Evolutionary conservation across 2,329 filamentous ascomycete genomes (phyloP).

Genomic region (Talaromyces pinophilus): DNA sequence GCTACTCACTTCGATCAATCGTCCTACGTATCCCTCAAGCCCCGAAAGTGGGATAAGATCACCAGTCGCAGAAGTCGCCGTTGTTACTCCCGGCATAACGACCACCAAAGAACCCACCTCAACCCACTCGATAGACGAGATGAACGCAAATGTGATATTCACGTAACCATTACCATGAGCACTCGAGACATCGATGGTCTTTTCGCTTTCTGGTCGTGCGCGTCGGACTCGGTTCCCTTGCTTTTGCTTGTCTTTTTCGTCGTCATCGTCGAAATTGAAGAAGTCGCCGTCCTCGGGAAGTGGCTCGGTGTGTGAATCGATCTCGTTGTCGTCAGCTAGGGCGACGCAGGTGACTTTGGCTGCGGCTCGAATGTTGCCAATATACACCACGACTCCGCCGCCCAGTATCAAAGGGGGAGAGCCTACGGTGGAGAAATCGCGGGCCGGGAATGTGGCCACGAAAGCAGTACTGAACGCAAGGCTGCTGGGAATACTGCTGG

Average conservation of each 20-base stretch:
- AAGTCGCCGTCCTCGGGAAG: conserved; percentile 40
- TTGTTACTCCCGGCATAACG: conserved; percentile 60
- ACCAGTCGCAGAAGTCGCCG: conserved; percentile 50
- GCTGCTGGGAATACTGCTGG: conserved; percentile 24
- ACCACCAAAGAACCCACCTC: conserved; percentile 59
- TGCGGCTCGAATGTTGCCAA: conserved; percentile 80
- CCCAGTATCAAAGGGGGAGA: conserved; percentile 59
- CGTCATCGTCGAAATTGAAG: conserved; percentile 47
- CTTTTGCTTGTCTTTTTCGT: conserved; percentile 25
- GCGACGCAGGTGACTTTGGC: conserved; percentile 68
- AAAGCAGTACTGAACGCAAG: conserved; percentile 62
- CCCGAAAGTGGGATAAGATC: conserved; percentile 53
- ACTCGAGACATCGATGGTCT: conserved; percentile 30
- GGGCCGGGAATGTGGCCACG: conserved; percentile 68
- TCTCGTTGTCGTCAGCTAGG: conserved; percentile 35
- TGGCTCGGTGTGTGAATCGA: conserved; percentile 33
- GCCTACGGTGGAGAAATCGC: conserved; percentile 49
- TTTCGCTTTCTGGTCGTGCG: conserved; percentile 30
- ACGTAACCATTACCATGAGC: conserved; percentile 35
- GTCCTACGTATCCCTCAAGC: conserved; percentile 62
- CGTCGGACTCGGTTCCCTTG: conserved; percentile 14
- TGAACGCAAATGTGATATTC: conserved; percentile 58
- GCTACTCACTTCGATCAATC: conserved; percentile 38
- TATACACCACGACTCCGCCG: conserved; percentile 69
- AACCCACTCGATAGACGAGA: conserved; percentile 59